Evolutionary conservation across 2,329 filamentous ascomycete species (phyloP), one percentile per base, ranked within the genome.

Genomic region (Curvularia sp.): DNA sequence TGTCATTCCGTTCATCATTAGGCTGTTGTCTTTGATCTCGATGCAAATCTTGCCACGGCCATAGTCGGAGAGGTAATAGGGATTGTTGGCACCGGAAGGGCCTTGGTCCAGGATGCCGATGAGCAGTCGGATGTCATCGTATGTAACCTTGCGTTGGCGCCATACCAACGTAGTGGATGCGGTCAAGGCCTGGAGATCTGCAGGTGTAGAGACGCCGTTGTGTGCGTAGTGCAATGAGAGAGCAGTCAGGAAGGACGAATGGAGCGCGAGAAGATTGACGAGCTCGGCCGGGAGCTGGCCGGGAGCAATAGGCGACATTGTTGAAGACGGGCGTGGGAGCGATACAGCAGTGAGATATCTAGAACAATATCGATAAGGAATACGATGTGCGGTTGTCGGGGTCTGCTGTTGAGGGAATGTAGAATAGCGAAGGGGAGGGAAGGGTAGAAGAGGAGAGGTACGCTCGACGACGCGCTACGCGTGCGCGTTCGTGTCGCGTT

Each of bases 191-290:
- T 72, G 64, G 22, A 82, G 66, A 57, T 82, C 75, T 53, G 79
- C 75, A n/a, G 81, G 76, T 15, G 78, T 73, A 5, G 79, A 74
- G 12, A 77, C 78, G 47, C 79, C 80, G 57, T 83, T 81, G 65
- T 84, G 82, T 20, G 82, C 79, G 61, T 80, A 82, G 63, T 83
- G 80, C 28, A 84, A 71, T 5, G 80, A 79, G 12, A 83, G 72
- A n/a, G 82, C 79, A 15, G 78, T 79, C 18, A 84, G 76, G 62
- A 84, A 82, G 35, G 81, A 79, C 8, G 76, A 75, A 64, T 83
- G 79, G 7, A 84, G 74, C n/a, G 70, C 66, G 49, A 78, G 74
- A 42, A 82, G 74, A 49, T 80, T 78, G 55, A 78, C 71, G 8
- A 83, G 70, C 58, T 79, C 78, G 38, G 65, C 60, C 4, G 81